These are phyloP conservation scores for Physocladia obscura DNA, from an alignment of 192 early-diverging fungal genomes.

Conservation along the genomic window DNA sequence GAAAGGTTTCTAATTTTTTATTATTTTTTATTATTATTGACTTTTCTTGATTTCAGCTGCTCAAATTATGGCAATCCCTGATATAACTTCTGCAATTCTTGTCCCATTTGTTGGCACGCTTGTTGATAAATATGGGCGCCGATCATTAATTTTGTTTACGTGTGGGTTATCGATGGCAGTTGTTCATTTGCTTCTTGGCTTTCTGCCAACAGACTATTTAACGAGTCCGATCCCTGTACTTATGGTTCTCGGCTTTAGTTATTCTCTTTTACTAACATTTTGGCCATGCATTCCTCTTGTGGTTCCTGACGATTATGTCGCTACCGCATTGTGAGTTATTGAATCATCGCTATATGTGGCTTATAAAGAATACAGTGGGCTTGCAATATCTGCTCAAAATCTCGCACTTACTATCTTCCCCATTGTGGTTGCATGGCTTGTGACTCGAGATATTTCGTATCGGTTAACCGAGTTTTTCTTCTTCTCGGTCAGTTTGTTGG, in stretches of 20 bases:
- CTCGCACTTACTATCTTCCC: slow-evolving; percentile 54
- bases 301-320: slow-evolving; percentile 37
- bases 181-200: slow-evolving; percentile 45
- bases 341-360: no score
- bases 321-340: slow-evolving; percentile 45
- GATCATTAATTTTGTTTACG: slow-evolving; percentile 42
- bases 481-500: slow-evolving; percentile 12
- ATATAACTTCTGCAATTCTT: slow-evolving; percentile 53
- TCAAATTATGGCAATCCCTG: slow-evolving; percentile 60
- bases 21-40: not conserved
- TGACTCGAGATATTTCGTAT: slow-evolving; percentile 42
- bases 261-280: slow-evolving; percentile 49
- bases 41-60: slow-evolving; percentile 33
- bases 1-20: slow-evolving; percentile 26
- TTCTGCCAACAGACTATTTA: slow-evolving; percentile 19
- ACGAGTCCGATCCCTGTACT: slow-evolving; percentile 46
- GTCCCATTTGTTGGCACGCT: slow-evolving; percentile 55
- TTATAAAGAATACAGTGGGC: slow-evolving; percentile 35
- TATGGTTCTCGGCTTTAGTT: slow-evolving; percentile 47
- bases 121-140: slow-evolving; percentile 52
- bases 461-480: slow-evolving; percentile 41
- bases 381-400: slow-evolving; percentile 52
- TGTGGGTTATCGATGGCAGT: slow-evolving; percentile 46
- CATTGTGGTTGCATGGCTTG: slow-evolving; percentile 52
- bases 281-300: slow-evolving; percentile 55